Evolutionary conservation across 179 eudicot species (phyloP).

Genomic region (Silene coronaria): DNA sequence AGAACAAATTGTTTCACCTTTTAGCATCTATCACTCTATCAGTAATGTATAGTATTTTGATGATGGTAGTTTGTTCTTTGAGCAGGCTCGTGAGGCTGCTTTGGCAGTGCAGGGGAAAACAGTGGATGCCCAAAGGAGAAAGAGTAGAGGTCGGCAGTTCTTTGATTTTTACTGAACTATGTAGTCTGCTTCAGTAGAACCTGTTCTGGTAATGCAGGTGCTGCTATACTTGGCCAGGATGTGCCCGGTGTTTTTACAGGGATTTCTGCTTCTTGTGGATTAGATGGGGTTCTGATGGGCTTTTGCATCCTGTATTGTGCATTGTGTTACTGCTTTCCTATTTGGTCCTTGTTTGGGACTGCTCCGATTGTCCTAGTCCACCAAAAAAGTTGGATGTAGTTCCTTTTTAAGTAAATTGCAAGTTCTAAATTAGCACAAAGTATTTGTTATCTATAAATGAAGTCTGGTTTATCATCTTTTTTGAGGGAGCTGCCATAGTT

Average conservation of each 20-base stretch:
- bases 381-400: not conserved
- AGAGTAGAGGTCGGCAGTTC: constrained; percentile 63
- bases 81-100: constrained; percentile 82
- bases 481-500: not conserved
- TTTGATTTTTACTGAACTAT: not conserved
- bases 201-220: constrained; percentile 1
- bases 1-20: not conserved
- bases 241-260: not conserved
- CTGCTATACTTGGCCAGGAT: not conserved
- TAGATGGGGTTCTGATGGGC: not conserved
- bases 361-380: not conserved
- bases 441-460: constrained; percentile 3
- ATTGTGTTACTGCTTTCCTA: not conserved
- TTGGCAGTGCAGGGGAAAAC: constrained; percentile 65
- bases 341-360: not conserved
- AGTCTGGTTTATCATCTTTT: not conserved
- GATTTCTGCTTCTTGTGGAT: not conserved
- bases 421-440: not conserved
- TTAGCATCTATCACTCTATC: not conserved
- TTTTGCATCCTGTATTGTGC: not conserved
- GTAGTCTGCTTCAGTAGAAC: not conserved
- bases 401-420: too few relatives aligned
- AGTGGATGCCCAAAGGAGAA: constrained; percentile 88
- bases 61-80: constrained; percentile 15
- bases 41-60: not conserved